Evolutionary conservation across 352 stramenopile genomes (phyloP).

Genomic region (Phytophthora brassicae): DNA sequence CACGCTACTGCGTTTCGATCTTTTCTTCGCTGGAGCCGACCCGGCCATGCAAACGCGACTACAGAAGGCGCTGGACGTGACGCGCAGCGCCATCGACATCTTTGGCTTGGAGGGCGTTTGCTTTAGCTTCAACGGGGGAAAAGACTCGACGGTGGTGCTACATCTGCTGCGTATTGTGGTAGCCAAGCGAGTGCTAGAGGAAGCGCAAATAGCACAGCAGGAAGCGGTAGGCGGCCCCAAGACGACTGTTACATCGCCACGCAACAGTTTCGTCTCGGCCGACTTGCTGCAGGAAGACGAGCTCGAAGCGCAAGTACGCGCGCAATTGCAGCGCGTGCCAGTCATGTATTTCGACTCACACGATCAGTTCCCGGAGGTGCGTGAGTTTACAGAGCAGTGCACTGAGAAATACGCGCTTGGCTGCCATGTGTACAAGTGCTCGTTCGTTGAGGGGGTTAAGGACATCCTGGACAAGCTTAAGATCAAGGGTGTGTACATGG

Average conservation of each 20-base stretch:
- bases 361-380: slow-evolving; percentile 94
- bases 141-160: slow-evolving; percentile 92
- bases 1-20: slow-evolving; percentile 57
- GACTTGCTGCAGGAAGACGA: slow-evolving; percentile 53
- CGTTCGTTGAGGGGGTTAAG: slow-evolving; percentile 93
- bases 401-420: slow-evolving; percentile 54
- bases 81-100: slow-evolving; percentile 80
- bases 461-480: slow-evolving; percentile 84
- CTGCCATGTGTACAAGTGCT: slow-evolving; percentile 85
- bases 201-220: slow-evolving; percentile 25
- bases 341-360: slow-evolving; percentile 97
- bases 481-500: slow-evolving; percentile 91
- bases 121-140: slow-evolving; percentile 94
- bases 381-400: slow-evolving; percentile 84
- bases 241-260: slow-evolving; percentile 61
- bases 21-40: slow-evolving; percentile 57
- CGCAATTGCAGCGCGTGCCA: slow-evolving; percentile 55
- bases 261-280: slow-evolving; percentile 53
- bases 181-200: slow-evolving; percentile 67
- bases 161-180: slow-evolving; percentile 87
- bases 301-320: slow-evolving; percentile 49
- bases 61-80: slow-evolving; percentile 71
- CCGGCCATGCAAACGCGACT: slow-evolving; percentile 46
- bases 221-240: slow-evolving; percentile 17
- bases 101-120: slow-evolving; percentile 72